Conservation (phyloP, 371 early-diverging fungal species). For the Smittium culicis region DNA sequence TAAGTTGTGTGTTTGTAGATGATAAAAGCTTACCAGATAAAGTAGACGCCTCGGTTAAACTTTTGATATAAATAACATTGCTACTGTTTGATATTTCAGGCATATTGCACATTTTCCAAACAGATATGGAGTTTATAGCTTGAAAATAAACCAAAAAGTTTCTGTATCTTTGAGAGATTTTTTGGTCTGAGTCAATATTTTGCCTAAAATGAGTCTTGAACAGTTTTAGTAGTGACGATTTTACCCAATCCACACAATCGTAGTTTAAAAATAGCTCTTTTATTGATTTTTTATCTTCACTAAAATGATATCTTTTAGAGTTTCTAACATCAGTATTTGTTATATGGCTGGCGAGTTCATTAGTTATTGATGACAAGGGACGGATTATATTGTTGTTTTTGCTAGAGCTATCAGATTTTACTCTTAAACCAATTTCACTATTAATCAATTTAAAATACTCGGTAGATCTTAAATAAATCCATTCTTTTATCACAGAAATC, state of each 20-base stretch:
- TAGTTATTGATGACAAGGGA: neutral
- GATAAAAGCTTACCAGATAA: neutral
- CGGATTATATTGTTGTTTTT: neutral
- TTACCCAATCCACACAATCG: neutral
- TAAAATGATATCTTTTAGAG: neutral
- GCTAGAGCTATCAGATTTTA: neutral
- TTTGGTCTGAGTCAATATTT: neutral
- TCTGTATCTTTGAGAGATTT: neutral
- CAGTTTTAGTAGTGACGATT: neutral
- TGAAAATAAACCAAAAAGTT: neutral
- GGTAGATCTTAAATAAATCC: neutral
- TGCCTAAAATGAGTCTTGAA: neutral
- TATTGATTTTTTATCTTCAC: neutral
- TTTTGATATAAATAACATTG: neutral
- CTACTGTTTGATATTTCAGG: neutral
- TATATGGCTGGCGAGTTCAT: too few species aligned
- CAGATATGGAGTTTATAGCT: neutral
- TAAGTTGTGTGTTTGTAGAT: neutral
- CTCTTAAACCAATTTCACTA: neutral
- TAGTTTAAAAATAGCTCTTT: neutral
- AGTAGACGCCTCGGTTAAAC: neutral
- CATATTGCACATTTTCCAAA: neutral
- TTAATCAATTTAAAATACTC: neutral
- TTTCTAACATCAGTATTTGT: neutral
- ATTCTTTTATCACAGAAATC: neutral